A percentile compares a stretch with the other conserved stretches of the same genome.
Conservation (phyloP, 768 basidiomycete species). For the Kwoniella sp. region DNA sequence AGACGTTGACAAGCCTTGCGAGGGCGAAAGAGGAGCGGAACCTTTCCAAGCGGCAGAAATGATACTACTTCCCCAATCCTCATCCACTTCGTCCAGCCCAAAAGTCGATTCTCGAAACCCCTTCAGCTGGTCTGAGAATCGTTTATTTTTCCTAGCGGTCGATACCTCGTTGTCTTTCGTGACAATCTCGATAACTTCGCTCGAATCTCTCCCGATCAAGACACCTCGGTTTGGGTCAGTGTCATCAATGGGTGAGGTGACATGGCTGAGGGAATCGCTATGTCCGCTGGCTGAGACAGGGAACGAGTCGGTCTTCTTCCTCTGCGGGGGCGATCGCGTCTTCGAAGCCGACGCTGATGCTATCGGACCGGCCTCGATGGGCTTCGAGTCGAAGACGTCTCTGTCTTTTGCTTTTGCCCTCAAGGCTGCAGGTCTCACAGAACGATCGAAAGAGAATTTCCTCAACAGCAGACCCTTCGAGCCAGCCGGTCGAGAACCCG, state of each 20-base stretch:
- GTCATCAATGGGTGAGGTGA: not conserved
- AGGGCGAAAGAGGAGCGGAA: not conserved
- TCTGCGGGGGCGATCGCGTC: not conserved
- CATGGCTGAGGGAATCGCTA: not conserved
- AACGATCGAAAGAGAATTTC: conserved; percentile 22
- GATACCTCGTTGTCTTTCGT: not conserved
- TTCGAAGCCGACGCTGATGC: not conserved
- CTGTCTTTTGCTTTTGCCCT: not conserved
- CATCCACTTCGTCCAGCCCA: conserved; percentile 14
- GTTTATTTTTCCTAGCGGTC: conserved; percentile 2
- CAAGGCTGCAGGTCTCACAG: not conserved
- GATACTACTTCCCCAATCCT: conserved; percentile 21
- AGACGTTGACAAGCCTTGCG: not conserved
- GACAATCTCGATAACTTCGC: not conserved
- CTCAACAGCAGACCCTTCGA: conserved; percentile 1
- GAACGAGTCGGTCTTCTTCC: not conserved
- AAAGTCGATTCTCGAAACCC: conserved; percentile 32
- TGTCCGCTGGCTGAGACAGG: conserved; percentile 13
- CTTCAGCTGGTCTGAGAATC: conserved; percentile 37
- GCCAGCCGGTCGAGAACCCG: not conserved
- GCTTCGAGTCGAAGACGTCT: conserved; percentile 10
- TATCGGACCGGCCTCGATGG: not conserved
- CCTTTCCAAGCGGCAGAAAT: conserved; percentile 8
- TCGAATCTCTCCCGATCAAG: not conserved
- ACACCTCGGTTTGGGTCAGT: not conserved